These are phyloP conservation scores for Sphagnurus paluster DNA, from an alignment of 1,284 basidiomycete species.

Conservation along the genomic window DNA sequence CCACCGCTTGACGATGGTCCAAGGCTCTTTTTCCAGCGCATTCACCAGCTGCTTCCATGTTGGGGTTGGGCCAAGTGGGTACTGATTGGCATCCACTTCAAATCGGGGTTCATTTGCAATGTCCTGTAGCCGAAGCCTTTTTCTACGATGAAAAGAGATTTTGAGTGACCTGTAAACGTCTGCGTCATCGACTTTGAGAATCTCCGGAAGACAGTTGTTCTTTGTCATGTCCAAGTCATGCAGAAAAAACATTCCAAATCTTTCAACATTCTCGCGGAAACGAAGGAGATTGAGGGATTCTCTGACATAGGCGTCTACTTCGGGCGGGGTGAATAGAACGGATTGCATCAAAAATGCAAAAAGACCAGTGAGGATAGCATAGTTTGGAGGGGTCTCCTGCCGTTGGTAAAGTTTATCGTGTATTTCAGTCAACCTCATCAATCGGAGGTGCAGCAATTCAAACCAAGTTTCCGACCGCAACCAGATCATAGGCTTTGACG, in stretches of 20 bases:
- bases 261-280: background rate
- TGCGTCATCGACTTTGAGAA: background rate
- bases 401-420: constrained; percentile 3
- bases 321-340: constrained; percentile 14
- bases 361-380: constrained; percentile 13
- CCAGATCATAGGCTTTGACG: constrained; percentile 13
- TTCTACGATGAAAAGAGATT: background rate
- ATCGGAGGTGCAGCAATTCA: constrained; percentile 2
- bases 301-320: constrained; percentile 12
- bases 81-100: background rate
- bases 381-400: constrained; percentile 2
- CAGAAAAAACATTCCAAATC: constrained; percentile 10
- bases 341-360: constrained; percentile 17
- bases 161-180: background rate
- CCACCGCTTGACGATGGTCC: too few relatives aligned
- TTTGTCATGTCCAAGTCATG: constrained; percentile 7
- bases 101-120: too few relatives aligned
- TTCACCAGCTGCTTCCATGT: too few relatives aligned
- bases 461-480: constrained; percentile 11
- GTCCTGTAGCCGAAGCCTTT: background rate
- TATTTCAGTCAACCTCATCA: constrained; percentile 1
- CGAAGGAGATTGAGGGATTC: constrained; percentile 7
- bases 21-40: too few relatives aligned
- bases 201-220: constrained; percentile 1
- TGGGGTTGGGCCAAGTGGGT: background rate